Evolutionary conservation across 148 eudicot genomes (phyloP).

Genomic region (Rhododendron simsii): DNA sequence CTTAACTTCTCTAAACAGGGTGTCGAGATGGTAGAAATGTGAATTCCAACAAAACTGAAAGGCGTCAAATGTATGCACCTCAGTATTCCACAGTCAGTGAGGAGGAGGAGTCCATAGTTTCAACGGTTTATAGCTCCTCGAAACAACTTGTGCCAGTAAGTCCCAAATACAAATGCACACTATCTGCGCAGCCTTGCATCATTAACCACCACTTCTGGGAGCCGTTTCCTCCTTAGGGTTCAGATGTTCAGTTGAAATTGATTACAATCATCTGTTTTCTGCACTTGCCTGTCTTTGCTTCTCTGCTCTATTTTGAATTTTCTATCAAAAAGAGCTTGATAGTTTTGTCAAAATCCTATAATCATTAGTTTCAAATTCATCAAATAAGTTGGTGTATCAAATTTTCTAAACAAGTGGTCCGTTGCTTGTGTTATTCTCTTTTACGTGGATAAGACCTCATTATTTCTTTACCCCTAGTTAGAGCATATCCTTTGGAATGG

Average conservation of each 20-base stretch:
- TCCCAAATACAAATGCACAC: not conserved
- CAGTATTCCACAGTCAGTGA: not conserved
- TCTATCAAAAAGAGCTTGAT: not conserved
- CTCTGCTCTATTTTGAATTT: not conserved
- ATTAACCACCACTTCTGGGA: not conserved
- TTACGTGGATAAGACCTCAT: not conserved
- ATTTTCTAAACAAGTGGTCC: not conserved
- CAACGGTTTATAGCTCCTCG: conserved; percentile 4
- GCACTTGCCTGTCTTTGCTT: not conserved
- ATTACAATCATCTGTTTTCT: not conserved
- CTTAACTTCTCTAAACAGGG: conserved; percentile 11
- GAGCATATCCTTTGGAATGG: not conserved
- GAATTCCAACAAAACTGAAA: not conserved
- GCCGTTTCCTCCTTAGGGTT: not conserved
- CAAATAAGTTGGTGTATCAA: not conserved
- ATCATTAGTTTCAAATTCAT: not conserved
- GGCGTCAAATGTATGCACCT: conserved; percentile 8
- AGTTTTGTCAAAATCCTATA: not conserved
- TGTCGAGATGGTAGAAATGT: not conserved
- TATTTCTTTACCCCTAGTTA: not conserved
- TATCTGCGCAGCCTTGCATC: not conserved
- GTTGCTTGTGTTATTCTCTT: not conserved
- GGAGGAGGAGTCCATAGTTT: not conserved
- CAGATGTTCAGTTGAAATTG: not conserved
- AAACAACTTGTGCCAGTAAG: conserved; percentile 20